These are phyloP conservation scores for Ambrosia trifida DNA, from an alignment of 129 eudicot genomes.

Conservation along the genomic window DNA sequence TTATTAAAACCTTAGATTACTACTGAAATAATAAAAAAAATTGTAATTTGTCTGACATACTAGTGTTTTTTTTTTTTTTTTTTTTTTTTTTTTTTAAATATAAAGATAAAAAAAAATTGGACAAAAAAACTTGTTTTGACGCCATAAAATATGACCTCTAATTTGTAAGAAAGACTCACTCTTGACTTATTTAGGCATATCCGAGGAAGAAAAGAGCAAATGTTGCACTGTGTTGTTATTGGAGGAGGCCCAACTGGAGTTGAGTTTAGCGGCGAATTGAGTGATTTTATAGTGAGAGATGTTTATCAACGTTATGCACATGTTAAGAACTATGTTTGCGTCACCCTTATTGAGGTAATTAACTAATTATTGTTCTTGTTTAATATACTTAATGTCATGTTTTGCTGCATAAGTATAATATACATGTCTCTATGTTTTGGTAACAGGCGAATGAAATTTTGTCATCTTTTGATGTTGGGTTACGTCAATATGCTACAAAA, in stretches of 20 bases:
- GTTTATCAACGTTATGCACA: conserved; percentile 70
- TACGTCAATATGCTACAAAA: conserved; percentile 79
- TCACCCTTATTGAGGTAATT: conserved; percentile 96
- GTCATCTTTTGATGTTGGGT: conserved; percentile 88
- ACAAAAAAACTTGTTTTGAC: too few species aligned
- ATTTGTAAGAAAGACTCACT: conserved; percentile 4
- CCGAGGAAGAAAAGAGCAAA: conserved; percentile 84
- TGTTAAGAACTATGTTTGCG: conserved; percentile 79
- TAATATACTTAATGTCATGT: not conserved
- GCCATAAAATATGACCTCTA: too few species aligned
- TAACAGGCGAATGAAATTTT: conserved; percentile 91
- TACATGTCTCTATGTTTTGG: conserved; percentile 8
- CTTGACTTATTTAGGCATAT: conserved; percentile 48
- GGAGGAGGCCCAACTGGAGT: conserved; percentile 99
- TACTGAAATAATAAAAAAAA: not conserved
- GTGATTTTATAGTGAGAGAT: conserved; percentile 89
- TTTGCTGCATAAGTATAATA: not conserved
- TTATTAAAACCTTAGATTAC: not conserved
- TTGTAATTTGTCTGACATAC: too few species aligned
- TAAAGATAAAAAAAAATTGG: not conserved
- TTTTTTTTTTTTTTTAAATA: not conserved
- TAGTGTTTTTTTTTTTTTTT: too few species aligned
- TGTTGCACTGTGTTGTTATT: conserved; percentile 86
- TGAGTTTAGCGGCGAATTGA: conserved; percentile 91
- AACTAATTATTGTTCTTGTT: not conserved